phyloP scores from a whole-genome alignment of 768 basidiomycete genomes.

The Lactifluus pinguis region DNA sequence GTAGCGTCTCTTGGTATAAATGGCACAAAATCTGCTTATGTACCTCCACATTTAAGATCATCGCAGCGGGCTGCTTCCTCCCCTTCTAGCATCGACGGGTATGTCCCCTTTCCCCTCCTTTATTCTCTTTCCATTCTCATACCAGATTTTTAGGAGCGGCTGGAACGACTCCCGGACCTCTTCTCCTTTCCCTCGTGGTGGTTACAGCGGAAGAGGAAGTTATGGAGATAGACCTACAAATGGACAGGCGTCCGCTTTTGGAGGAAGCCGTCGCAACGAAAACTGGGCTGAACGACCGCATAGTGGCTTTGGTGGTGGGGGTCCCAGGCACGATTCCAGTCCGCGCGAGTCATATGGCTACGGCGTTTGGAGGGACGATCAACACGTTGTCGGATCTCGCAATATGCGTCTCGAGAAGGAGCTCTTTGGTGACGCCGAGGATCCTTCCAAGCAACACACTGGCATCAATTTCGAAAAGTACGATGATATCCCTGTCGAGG shows the following conservation, averaged over 20 bases:
- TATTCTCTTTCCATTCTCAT: not conserved
- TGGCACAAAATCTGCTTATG: slow-evolving; percentile 67
- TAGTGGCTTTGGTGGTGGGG: slow-evolving; percentile 31
- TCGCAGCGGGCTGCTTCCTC: slow-evolving; percentile 76
- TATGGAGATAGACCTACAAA: slow-evolving; percentile 35
- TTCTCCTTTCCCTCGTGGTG: slow-evolving; percentile 45
- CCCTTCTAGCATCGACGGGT: slow-evolving; percentile 43
- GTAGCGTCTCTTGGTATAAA: slow-evolving; percentile 70
- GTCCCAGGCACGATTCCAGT: slow-evolving; percentile 30
- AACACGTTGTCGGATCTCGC: slow-evolving; percentile 73
- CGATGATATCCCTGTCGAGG: slow-evolving; percentile 98
- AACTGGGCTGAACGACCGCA: slow-evolving; percentile 29
- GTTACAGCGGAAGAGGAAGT: slow-evolving; percentile 34
- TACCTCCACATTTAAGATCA: slow-evolving; percentile 82
- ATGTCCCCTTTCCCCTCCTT: slow-evolving; percentile 19
- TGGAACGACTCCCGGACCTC: slow-evolving; percentile 66
- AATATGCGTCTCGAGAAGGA: slow-evolving; percentile 92
- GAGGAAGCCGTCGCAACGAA: slow-evolving; percentile 34
- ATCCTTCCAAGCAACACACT: slow-evolving; percentile 84
- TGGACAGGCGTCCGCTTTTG: slow-evolving; percentile 29
- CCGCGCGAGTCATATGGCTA: slow-evolving; percentile 48
- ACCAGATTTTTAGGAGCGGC: slow-evolving; percentile 42
- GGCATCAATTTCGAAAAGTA: slow-evolving; percentile 99
- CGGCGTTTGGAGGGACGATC: slow-evolving; percentile 85
- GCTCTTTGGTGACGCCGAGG: slow-evolving; percentile 82